These are phyloP conservation scores for Avena insularis DNA, from an alignment of 176 grass and related monocot genomes.

Conservation along the genomic window DNA sequence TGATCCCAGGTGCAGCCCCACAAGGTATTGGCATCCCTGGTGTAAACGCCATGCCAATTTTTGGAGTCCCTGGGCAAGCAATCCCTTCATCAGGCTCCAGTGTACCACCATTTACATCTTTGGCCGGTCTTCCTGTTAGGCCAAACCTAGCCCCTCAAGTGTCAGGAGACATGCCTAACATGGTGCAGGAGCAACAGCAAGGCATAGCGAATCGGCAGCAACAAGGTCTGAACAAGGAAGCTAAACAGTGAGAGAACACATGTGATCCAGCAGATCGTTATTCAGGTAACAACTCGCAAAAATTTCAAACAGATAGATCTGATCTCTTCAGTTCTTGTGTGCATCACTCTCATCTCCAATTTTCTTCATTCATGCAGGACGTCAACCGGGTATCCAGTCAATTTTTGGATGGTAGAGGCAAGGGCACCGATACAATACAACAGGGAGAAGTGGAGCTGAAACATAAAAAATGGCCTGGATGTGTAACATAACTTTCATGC, in stretches of 20 bases:
- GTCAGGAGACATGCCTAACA: constrained; percentile 7
- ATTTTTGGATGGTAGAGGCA: constrained; percentile 11
- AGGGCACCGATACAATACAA: constrained; percentile 35
- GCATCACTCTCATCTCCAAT: constrained; percentile 26
- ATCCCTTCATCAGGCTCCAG: background rate
- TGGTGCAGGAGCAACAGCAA: constrained; percentile 26
- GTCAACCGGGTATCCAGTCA: constrained; percentile 10
- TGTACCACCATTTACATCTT: constrained; percentile 15
- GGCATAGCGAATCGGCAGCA: constrained; percentile 37
- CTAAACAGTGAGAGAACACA: constrained; percentile 25
- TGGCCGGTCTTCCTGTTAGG: constrained; percentile 40
- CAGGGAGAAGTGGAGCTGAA: constrained; percentile 3
- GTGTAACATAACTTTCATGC: constrained; percentile 17
- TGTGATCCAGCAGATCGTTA: constrained; percentile 35
- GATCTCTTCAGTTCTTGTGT: background rate
- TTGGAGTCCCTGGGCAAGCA: constrained; percentile 14
- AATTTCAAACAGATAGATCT: constrained; percentile 3
- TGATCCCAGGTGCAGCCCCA: constrained; percentile 36
- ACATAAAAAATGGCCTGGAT: background rate
- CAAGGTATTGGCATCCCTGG: constrained; percentile 37
- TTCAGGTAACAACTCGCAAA: constrained; percentile 28
- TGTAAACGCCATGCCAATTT: background rate
- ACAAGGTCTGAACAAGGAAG: constrained; percentile 45
- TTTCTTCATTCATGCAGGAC: constrained; percentile 33
- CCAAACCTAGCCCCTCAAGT: constrained; percentile 45